Percentiles rank a stretch among this genome's conserved stretches.
phyloP scores from a whole-genome alignment of 202 grass and related monocot genomes.

The Zizania palustris region DNA sequence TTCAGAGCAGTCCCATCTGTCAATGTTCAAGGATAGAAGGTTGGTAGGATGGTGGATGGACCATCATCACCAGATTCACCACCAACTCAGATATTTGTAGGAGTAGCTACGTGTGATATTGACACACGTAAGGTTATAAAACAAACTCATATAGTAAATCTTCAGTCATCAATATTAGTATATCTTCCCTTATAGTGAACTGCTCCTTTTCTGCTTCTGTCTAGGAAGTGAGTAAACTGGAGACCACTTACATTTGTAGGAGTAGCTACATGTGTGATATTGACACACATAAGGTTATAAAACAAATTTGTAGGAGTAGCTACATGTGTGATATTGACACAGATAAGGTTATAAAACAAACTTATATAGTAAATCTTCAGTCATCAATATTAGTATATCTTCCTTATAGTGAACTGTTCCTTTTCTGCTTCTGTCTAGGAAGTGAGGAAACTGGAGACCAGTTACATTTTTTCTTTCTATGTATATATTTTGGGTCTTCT shows the following conservation, averaged over 20 bases:
- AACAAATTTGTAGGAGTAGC: background rate
- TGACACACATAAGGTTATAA: too few species aligned
- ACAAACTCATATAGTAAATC: background rate
- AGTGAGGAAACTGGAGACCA: constrained; percentile 15
- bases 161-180: background rate
- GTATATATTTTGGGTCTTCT: constrained; percentile 23
- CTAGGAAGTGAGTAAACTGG: constrained; percentile 2
- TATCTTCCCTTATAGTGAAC: background rate
- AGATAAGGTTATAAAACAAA: background rate
- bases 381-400: constrained; percentile 8
- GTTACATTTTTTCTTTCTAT: background rate
- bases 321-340: background rate
- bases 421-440: constrained; percentile 3
- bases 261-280: background rate
- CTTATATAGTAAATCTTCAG: background rate
- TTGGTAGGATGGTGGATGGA: too few species aligned
- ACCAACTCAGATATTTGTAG: background rate
- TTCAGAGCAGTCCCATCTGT: background rate
- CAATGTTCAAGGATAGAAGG: background rate
- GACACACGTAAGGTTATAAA: background rate
- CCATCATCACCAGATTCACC: too few species aligned
- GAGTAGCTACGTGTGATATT: background rate
- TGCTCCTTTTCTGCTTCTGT: background rate
- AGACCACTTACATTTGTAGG: constrained; percentile 9
- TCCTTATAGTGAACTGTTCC: background rate